phyloP scores from a whole-genome alignment of 495 filamentous ascomycete species.

The Daldinia concentrica region DNA sequence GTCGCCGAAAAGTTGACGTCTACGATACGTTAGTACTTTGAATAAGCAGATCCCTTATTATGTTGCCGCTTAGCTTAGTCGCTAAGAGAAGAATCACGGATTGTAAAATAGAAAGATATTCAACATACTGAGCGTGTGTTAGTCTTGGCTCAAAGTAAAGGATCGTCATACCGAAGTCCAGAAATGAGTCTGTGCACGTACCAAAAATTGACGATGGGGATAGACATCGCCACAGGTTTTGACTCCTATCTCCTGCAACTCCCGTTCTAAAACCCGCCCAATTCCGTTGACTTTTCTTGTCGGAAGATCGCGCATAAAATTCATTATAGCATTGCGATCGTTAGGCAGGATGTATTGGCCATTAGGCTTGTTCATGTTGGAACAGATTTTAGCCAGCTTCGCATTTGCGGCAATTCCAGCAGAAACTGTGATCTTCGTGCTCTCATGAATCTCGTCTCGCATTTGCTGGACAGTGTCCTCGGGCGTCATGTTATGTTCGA shows the following conservation, averaged over 20 bases:
- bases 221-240: constrained; percentile 93
- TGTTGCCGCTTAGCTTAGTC: too few relatives aligned
- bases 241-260: constrained; percentile 86
- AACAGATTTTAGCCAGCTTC: constrained; percentile 92
- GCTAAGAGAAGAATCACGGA: too few relatives aligned
- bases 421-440: constrained; percentile 86
- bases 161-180: neutral
- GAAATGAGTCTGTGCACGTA: constrained; percentile 19
- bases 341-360: constrained; percentile 83
- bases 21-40: constrained; percentile 14
- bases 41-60: neutral
- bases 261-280: constrained; percentile 92
- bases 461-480: constrained; percentile 79
- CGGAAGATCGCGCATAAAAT: constrained; percentile 84
- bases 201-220: constrained; percentile 72
- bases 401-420: constrained; percentile 95
- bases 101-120: neutral
- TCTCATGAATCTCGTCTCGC: constrained; percentile 77
- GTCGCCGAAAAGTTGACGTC: constrained; percentile 79
- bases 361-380: constrained; percentile 96
- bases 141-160: constrained; percentile 29
- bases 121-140: constrained; percentile 28
- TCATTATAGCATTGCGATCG: constrained; percentile 76
- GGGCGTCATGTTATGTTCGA: constrained; percentile 70
- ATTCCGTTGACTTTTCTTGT: constrained; percentile 93